phyloP scores from a whole-genome alignment of 345 rosid genomes.

The Luvunga scandens region DNA sequence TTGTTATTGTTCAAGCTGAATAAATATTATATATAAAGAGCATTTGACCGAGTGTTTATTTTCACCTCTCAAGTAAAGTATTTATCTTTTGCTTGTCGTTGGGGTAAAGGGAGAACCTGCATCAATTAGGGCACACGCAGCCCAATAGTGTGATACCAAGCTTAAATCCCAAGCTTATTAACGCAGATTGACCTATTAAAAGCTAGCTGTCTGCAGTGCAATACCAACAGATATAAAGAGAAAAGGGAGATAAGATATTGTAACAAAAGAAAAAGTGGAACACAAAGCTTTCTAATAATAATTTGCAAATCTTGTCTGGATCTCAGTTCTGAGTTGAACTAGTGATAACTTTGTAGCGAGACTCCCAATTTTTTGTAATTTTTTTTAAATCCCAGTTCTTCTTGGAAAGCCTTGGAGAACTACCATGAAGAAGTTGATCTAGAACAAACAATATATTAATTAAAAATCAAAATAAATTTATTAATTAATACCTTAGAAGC shows the following conservation, averaged over 20 bases:
- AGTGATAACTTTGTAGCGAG: neutral
- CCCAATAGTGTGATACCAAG: constrained; percentile 25
- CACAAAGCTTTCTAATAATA: neutral
- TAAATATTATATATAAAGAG: neutral
- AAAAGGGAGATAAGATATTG: neutral
- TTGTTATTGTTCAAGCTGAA: neutral
- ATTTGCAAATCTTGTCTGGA: constrained; percentile 1
- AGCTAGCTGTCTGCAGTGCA: constrained; percentile 1
- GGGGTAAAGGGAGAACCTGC: constrained; percentile 37
- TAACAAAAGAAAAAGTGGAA: constrained; percentile 13
- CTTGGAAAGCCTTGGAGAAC: too few relatives aligned
- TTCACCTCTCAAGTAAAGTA: constrained; percentile 34
- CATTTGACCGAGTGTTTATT: constrained; percentile 15
- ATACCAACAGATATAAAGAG: constrained; percentile 1
- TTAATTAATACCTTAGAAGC: neutral
- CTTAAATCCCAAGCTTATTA: constrained; percentile 36
- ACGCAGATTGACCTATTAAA: constrained; percentile 4
- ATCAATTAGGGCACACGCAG: constrained; percentile 13
- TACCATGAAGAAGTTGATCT: too few relatives aligned
- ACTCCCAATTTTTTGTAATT: neutral
- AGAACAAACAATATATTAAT: neutral
- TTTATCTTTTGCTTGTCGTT: constrained; percentile 45
- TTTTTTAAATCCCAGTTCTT: neutral
- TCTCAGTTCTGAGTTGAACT: neutral
- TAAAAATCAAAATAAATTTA: neutral